These are phyloP conservation scores for Hymenoscyphus fraxineus DNA, from an alignment of 2,329 filamentous ascomycete species.

Conservation along the genomic window DNA sequence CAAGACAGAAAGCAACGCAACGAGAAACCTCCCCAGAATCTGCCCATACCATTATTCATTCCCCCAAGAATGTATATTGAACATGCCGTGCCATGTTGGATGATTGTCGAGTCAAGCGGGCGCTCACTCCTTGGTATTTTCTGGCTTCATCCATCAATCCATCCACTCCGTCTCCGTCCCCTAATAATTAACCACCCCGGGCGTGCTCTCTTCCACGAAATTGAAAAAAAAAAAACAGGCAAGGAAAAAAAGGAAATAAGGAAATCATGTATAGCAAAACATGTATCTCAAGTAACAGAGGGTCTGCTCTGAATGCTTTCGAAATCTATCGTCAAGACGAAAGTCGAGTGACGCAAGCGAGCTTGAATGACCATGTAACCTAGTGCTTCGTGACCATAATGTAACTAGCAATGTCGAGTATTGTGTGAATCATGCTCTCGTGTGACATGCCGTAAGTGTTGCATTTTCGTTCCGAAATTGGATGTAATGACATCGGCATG, in stretches of 20 bases:
- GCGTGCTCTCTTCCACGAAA: slow-evolving; percentile 26
- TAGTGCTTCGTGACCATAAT: slow-evolving; percentile 27
- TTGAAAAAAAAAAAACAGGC: slow-evolving; percentile 19
- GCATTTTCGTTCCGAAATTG: slow-evolving; percentile 26
- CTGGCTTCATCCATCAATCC: slow-evolving; percentile 1
- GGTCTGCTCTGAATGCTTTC: slow-evolving; percentile 30
- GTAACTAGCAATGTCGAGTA: slow-evolving; percentile 25
- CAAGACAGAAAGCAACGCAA: slow-evolving; percentile 16
- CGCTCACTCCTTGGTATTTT: not conserved
- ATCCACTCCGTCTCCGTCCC: not conserved
- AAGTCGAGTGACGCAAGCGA: slow-evolving; percentile 26
- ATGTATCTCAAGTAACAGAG: slow-evolving; percentile 27
- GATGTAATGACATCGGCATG: slow-evolving; percentile 35
- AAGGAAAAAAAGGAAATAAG: slow-evolving; percentile 26
- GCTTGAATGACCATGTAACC: slow-evolving; percentile 31
- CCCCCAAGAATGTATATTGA: slow-evolving; percentile 15
- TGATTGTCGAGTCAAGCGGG: not conserved
- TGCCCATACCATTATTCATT: slow-evolving; percentile 26
- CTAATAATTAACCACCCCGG: slow-evolving; percentile 24
- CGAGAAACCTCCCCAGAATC: slow-evolving; percentile 34
- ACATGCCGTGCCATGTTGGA: slow-evolving; percentile 16
- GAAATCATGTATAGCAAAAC: slow-evolving; percentile 26
- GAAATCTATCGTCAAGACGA: slow-evolving; percentile 20
- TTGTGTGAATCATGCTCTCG: slow-evolving; percentile 18
- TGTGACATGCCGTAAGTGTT: slow-evolving; percentile 18